Conservation (phyloP, 352 stramenopile species). For the Pythium plurisporium region DNA sequence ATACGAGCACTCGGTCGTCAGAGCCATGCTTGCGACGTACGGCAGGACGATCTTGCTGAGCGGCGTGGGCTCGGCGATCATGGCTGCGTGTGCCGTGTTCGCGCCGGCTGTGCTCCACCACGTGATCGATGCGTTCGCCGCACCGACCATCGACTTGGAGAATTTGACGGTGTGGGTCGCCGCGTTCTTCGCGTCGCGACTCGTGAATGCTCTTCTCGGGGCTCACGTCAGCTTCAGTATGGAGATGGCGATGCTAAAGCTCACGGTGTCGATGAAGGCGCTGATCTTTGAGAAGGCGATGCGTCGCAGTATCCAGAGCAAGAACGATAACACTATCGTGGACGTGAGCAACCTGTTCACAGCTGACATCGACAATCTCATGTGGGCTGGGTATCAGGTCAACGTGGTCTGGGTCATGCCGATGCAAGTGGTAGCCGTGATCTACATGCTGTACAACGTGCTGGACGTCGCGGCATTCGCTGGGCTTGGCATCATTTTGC, state of each 20-base stretch:
- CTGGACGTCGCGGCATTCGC: constrained; percentile 29
- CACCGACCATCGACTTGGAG: constrained; percentile 6
- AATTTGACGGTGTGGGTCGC: constrained; percentile 17
- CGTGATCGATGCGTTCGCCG: constrained; percentile 21
- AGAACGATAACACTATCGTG: constrained; percentile 11
- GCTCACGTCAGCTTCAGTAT: constrained; percentile 23
- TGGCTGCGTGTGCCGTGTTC: constrained; percentile 13
- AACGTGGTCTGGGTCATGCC: constrained; percentile 35
- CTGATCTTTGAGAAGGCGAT: constrained; percentile 29
- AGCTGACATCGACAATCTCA: constrained; percentile 71
- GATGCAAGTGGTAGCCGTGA: constrained; percentile 23
- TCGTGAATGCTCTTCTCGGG: constrained; percentile 21
- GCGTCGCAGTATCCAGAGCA: constrained; percentile 21
- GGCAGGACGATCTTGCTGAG: constrained; percentile 10
- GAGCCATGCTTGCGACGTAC: constrained; percentile 1
- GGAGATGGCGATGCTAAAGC: constrained; percentile 16
- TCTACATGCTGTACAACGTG: constrained; percentile 33
- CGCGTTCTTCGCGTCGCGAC: constrained; percentile 24
- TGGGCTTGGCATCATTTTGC: constrained; percentile 27
- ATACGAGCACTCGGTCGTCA: neutral
- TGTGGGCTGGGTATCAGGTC: constrained; percentile 27
- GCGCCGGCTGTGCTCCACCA: constrained; percentile 22
- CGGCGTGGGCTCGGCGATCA: constrained; percentile 8
- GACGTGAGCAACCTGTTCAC: constrained; percentile 91
- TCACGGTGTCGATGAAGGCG: constrained; percentile 22